Conservation (phyloP, 768 basidiomycete species). For the Ramaria rubella region DNA sequence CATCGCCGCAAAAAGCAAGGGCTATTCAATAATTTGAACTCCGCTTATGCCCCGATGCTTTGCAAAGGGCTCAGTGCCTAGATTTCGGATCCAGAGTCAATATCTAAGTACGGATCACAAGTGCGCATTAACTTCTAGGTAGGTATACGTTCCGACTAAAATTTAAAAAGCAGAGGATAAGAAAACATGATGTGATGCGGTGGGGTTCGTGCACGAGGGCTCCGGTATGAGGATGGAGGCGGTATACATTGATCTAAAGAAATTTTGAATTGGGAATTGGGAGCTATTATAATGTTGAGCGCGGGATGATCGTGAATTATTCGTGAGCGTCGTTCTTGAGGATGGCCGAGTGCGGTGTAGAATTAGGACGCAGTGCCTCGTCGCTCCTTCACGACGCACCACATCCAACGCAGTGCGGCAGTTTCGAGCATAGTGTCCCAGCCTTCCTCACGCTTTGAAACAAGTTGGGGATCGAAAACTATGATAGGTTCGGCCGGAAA, state of each 20-base stretch:
- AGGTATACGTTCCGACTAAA: no score
- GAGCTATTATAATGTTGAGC: no score
- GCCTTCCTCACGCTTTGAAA: slow-evolving; percentile 67
- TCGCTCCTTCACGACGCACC: slow-evolving; percentile 61
- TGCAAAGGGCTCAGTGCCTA: no score
- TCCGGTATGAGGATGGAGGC: neutral
- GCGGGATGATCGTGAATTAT: neutral
- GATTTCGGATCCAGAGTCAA: no score
- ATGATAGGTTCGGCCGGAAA: slow-evolving; percentile 35
- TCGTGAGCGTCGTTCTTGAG: neutral
- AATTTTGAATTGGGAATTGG: neutral
- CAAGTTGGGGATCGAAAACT: slow-evolving; percentile 63
- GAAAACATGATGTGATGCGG: neutral
- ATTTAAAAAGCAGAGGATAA: neutral
- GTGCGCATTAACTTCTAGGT: no score
- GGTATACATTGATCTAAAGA: neutral
- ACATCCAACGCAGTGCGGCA: slow-evolving; percentile 59
- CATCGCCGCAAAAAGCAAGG: no score
- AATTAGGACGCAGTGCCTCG: slow-evolving; percentile 12
- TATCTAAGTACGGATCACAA: no score
- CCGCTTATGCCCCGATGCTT: no score
- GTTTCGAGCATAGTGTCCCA: slow-evolving; percentile 78
- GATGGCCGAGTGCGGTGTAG: neutral
- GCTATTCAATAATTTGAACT: no score
- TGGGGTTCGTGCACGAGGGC: neutral